These are phyloP conservation scores for Areca catechu DNA, from an alignment of 176 grass and related monocot species.

Conservation along the genomic window DNA sequence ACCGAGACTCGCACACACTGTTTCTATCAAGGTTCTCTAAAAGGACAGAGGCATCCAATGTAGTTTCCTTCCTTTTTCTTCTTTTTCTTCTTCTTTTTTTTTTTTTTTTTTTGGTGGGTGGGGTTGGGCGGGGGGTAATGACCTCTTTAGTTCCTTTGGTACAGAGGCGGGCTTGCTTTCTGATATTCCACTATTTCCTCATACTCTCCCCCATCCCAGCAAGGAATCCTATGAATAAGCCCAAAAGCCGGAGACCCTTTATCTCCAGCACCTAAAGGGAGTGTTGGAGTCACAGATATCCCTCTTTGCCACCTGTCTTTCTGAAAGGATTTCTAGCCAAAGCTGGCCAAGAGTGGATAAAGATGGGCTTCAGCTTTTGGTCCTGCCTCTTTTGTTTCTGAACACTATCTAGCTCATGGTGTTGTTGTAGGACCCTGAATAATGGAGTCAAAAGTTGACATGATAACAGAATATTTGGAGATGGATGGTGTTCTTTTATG, in stretches of 20 bases:
- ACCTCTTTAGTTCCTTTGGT: too few species aligned
- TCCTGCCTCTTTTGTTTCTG: not conserved
- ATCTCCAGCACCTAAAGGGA: not conserved
- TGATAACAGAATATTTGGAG: conserved; percentile 59
- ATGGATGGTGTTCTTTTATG: conserved; percentile 20
- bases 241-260: conserved; percentile 3
- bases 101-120: too few species aligned
- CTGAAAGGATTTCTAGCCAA: too few species aligned
- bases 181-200: not conserved
- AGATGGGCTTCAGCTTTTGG: conserved; percentile 28
- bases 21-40: too few species aligned
- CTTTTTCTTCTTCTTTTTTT: too few species aligned
- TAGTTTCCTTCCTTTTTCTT: too few species aligned
- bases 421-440: conserved; percentile 4
- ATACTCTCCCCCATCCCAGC: not conserved
- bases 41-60: too few species aligned
- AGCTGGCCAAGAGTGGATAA: too few species aligned
- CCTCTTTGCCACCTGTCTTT: too few species aligned
- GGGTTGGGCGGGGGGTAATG: too few species aligned
- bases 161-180: too few species aligned
- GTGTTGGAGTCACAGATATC: not conserved
- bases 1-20: too few species aligned
- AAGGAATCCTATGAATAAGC: conserved; percentile 6
- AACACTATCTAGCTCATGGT: not conserved
- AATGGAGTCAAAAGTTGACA: conserved; percentile 49